Conservation (phyloP, 306 rosid species). For the Prinsepia uniflora region DNA sequence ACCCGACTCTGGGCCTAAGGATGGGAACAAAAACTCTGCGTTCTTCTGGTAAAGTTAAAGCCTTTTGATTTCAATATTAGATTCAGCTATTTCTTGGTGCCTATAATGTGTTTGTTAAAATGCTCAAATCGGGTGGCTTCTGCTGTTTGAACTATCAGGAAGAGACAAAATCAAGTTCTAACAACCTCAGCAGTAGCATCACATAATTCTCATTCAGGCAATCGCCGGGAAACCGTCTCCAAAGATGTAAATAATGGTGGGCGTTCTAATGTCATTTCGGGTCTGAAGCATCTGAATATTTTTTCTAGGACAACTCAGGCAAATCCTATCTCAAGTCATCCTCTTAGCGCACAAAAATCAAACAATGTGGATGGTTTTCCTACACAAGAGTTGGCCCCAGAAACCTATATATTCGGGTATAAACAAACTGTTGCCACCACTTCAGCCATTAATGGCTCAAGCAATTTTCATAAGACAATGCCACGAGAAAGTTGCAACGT, state of each 20-base stretch:
- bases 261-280: conserved; percentile 22
- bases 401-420: no score
- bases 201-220: conserved; percentile 24
- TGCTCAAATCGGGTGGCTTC: conserved; percentile 4
- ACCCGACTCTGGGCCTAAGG: conserved; percentile 23
- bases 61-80: neutral
- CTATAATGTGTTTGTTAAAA: neutral
- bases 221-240: conserved; percentile 28
- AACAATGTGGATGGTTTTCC: conserved; percentile 17
- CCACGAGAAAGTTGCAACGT: conserved; percentile 30
- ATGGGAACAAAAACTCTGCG: conserved; percentile 5
- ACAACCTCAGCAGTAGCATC: conserved; percentile 10
- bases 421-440: conserved; percentile 12
- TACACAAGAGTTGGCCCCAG: neutral
- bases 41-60: conserved; percentile 35
- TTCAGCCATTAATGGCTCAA: conserved; percentile 33
- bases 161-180: conserved; percentile 28
- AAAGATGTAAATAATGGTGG: conserved; percentile 23
- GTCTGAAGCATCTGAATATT: conserved; percentile 34
- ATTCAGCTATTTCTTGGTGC: neutral
- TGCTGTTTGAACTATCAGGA: conserved; percentile 38
- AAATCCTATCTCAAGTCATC: conserved; percentile 24
- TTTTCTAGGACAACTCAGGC: conserved; percentile 16
- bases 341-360: conserved; percentile 25
- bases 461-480: conserved; percentile 29